Percentiles rank a stretch among this genome's conserved stretches.
These are phyloP conservation scores for Prillingera fragicola DNA, from an alignment of 1,284 basidiomycete genomes.

Conservation along the genomic window DNA sequence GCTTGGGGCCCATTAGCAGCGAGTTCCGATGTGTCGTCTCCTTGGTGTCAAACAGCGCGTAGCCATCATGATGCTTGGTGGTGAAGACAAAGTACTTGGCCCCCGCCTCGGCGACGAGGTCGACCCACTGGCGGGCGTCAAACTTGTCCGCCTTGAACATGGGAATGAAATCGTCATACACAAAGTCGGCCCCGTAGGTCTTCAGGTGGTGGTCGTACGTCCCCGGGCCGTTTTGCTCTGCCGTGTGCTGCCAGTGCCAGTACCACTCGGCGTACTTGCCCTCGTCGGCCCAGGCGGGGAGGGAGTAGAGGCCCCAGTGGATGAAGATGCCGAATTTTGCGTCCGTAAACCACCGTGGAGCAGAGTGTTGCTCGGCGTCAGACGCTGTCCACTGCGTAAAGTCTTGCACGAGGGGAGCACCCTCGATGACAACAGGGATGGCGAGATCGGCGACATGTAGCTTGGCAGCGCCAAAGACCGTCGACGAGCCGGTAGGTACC, in stretches of 20 bases:
- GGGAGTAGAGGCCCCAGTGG: conserved; percentile 58
- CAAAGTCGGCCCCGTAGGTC: conserved; percentile 52
- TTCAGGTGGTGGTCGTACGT: conserved; percentile 55
- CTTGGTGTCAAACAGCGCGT: conserved; percentile 55
- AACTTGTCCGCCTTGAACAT: conserved; percentile 55
- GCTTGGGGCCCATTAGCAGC: conserved; percentile 53
- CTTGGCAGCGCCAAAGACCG: neutral
- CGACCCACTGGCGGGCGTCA: conserved; percentile 56
- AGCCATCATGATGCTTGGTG: conserved; percentile 51
- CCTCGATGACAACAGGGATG: neutral
- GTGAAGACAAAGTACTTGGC: conserved; percentile 61
- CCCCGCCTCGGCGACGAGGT: conserved; percentile 56
- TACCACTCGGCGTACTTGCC: conserved; percentile 58
- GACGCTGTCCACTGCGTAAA: conserved; percentile 11
- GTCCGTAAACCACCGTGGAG: conserved; percentile 12
- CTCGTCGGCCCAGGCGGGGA: conserved; percentile 35
- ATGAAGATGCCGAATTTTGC: conserved; percentile 51
- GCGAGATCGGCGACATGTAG: neutral
- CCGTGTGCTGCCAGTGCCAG: conserved; percentile 32
- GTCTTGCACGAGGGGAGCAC: conserved; percentile 8
- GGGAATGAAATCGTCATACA: conserved; percentile 58
- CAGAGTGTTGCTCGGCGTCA: conserved; percentile 4
- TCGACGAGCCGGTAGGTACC: neutral
- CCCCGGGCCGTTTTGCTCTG: conserved; percentile 40
- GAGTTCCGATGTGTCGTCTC: conserved; percentile 54